A percentile compares a stretch with the other conserved stretches of the same genome.
These are phyloP conservation scores for Vanrija sp. DNA, from an alignment of 1,284 basidiomycete species.

Conservation along the genomic window DNA sequence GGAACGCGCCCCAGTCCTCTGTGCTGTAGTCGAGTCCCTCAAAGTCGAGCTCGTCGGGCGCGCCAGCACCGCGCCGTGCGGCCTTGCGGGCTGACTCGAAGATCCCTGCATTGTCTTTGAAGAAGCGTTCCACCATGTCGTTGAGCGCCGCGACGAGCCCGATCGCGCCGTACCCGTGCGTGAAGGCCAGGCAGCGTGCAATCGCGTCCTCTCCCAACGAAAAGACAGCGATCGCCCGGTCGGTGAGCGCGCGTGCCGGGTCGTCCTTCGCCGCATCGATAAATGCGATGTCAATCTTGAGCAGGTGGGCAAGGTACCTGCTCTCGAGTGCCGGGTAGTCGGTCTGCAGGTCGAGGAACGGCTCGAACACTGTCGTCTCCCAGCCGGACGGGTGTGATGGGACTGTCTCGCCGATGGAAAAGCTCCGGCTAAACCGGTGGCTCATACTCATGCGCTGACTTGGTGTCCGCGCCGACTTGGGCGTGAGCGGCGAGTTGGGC, in stretches of 20 bases:
- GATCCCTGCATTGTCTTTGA: conserved; percentile 55
- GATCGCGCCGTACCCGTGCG: conserved; percentile 75
- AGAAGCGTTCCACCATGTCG: conserved; percentile 65
- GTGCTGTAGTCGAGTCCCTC: conserved; percentile 66
- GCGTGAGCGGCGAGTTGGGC: neutral
- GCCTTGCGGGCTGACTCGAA: conserved; percentile 8
- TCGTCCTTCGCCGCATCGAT: conserved; percentile 51
- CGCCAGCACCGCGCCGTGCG: conserved; percentile 1
- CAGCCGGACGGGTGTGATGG: conserved; percentile 51
- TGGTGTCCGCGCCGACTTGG: conserved; percentile 2
- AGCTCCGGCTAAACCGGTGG: conserved; percentile 30
- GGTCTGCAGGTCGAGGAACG: conserved; percentile 81
- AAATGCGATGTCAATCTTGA: conserved; percentile 52
- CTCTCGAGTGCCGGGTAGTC: conserved; percentile 75
- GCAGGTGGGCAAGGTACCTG: conserved; percentile 60
- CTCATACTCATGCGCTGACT: conserved; percentile 22
- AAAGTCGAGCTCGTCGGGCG: conserved; percentile 36
- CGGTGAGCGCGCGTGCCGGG: conserved; percentile 63
- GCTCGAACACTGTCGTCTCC: conserved; percentile 86
- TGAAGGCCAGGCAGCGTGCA: conserved; percentile 68
- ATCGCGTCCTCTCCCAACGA: conserved; percentile 74
- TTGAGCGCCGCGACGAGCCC: conserved; percentile 72
- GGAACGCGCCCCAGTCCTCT: conserved; percentile 82
- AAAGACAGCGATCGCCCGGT: conserved; percentile 68
- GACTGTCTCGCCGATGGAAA: conserved; percentile 13